Evolutionary conservation across 208 protist genomes (phyloP).

Genomic region (Crithidia acanthocephali): DNA sequence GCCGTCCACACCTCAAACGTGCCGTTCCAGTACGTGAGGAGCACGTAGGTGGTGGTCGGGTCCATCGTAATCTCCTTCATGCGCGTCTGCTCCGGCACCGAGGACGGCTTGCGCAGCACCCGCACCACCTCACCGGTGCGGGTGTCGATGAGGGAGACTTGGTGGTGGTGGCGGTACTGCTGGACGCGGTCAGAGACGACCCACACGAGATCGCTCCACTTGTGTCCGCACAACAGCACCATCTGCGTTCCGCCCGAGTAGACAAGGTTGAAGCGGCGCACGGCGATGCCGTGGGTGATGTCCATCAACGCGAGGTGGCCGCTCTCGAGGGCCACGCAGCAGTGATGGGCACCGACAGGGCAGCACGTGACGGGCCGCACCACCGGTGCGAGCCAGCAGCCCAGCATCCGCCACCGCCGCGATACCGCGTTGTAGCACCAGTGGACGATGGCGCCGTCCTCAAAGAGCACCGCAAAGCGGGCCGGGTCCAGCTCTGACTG

Average conservation of each 20-base stretch:
- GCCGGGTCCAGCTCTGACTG: constrained; percentile 60
- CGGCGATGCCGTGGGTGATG: constrained; percentile 47
- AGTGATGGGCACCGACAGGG: constrained; percentile 40
- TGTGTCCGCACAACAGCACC: constrained; percentile 64
- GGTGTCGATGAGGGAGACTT: constrained; percentile 80
- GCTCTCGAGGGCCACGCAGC: constrained; percentile 72
- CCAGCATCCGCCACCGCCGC: constrained; percentile 60
- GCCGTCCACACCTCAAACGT: constrained; percentile 88
- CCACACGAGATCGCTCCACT: constrained; percentile 74
- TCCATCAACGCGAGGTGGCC: constrained; percentile 78
- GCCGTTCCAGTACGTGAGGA: constrained; percentile 74
- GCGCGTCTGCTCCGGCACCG: constrained; percentile 55
- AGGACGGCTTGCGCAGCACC: constrained; percentile 69
- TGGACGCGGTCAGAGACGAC: constrained; percentile 66
- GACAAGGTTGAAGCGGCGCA: constrained; percentile 73
- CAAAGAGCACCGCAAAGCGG: constrained; percentile 76
- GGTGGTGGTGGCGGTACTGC: constrained; percentile 65
- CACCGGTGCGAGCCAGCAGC: constrained; percentile 52
- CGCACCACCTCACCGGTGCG: constrained; percentile 72
- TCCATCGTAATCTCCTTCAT: constrained; percentile 77
- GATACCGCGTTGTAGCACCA: constrained; percentile 61
- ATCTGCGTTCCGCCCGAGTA: constrained; percentile 80
- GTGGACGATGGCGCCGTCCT: constrained; percentile 71
- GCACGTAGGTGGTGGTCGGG: constrained; percentile 52
- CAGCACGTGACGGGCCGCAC: constrained; percentile 51